Evolutionary conservation across 2,329 filamentous ascomycete genomes (phyloP).

Genomic region (Alternaria ventricosa): DNA sequence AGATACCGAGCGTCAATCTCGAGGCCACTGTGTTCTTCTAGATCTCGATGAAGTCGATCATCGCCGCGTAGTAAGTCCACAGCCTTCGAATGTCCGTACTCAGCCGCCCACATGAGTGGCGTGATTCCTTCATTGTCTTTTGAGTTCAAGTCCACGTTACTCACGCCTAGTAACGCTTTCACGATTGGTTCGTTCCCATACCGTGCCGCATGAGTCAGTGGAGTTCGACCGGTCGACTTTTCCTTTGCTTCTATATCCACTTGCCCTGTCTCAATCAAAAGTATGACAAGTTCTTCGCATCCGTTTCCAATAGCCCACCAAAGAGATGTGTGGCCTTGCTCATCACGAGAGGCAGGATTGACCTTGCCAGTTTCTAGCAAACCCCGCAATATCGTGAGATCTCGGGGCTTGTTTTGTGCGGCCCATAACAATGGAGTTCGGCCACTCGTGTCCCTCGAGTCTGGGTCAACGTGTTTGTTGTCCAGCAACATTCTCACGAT

Average conservation of each 20-base stretch:
- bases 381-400: neutral
- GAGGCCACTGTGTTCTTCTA: neutral
- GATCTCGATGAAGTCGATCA: too few relatives aligned
- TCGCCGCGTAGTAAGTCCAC: too few relatives aligned
- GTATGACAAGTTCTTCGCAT: neutral
- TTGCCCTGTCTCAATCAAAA: neutral
- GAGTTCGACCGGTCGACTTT: neutral
- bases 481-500: neutral
- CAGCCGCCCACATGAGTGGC: neutral
- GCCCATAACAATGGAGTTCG: neutral
- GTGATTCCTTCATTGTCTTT: neutral
- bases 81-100: too few relatives aligned
- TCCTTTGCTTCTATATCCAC: neutral
- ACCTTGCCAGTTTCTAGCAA: neutral
- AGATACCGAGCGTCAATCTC: neutral
- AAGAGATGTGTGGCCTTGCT: neutral
- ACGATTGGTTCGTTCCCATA: neutral
- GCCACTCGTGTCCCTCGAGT: neutral
- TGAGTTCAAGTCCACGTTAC: neutral
- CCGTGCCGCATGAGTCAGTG: neutral
- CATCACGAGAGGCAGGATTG: neutral
- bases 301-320: neutral
- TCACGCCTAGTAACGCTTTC: neutral
- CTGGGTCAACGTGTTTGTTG: neutral
- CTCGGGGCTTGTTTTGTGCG: too few relatives aligned